phyloP scores from a whole-genome alignment of 2,329 filamentous ascomycete genomes.

The Scleromitrula shiraiana region DNA sequence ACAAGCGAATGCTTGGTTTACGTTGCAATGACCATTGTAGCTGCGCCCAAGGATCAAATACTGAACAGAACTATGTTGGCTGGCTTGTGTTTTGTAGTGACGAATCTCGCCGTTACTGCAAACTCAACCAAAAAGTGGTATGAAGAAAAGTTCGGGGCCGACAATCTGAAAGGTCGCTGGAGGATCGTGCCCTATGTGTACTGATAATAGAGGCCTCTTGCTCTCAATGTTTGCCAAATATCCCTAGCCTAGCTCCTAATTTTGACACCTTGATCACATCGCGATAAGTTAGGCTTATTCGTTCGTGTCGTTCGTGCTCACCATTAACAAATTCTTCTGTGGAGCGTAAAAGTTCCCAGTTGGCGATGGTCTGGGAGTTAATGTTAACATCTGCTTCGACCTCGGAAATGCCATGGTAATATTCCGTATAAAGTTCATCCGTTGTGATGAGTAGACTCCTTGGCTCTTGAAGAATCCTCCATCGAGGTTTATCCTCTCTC shows the following conservation, averaged over 20 bases:
- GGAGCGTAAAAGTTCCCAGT: slow-evolving; percentile 61
- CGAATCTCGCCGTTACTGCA: slow-evolving; percentile 79
- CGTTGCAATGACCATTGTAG: slow-evolving; percentile 62
- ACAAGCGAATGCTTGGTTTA: slow-evolving; percentile 83
- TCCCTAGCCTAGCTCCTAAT: slow-evolving; percentile 54
- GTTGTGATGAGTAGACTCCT: slow-evolving; percentile 71
- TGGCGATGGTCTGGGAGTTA: slow-evolving; percentile 52
- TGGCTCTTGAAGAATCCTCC: slow-evolving; percentile 71
- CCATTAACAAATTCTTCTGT: slow-evolving; percentile 41
- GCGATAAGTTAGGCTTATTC: slow-evolving; percentile 71
- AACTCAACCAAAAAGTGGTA: slow-evolving; percentile 75
- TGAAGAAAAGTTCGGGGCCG: slow-evolving; percentile 60
- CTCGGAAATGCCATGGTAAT: slow-evolving; percentile 68
- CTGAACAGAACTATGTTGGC: slow-evolving; percentile 68
- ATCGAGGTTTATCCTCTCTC: slow-evolving; percentile 42
- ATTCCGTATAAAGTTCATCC: slow-evolving; percentile 57
- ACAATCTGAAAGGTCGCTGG: slow-evolving; percentile 56
- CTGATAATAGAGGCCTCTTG: slow-evolving; percentile 32
- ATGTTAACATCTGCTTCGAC: slow-evolving; percentile 59
- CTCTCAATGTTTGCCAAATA: slow-evolving; percentile 31
- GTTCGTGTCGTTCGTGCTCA: slow-evolving; percentile 47
- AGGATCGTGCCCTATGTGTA: slow-evolving; percentile 68
- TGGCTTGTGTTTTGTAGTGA: slow-evolving; percentile 62
- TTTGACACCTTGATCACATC: slow-evolving; percentile 80
- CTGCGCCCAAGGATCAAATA: slow-evolving; percentile 57